phyloP scores from a whole-genome alignment of 2,329 filamentous ascomycete species.

The Colletotrichum agaves region DNA sequence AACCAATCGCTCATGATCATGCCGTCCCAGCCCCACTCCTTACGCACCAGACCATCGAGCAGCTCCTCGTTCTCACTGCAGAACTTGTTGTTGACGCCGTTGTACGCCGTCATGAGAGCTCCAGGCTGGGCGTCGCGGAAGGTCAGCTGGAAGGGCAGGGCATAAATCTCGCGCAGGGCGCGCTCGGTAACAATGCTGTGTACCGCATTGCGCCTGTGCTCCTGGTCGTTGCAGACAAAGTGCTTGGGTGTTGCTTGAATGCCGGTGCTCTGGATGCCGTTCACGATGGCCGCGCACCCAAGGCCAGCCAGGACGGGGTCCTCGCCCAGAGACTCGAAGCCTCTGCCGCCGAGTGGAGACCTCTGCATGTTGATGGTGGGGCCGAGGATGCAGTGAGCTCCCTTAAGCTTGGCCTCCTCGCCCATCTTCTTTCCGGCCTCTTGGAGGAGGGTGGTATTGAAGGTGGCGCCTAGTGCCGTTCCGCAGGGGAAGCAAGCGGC shows the following conservation, averaged over 20 bases:
- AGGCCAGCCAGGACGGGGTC: conserved; percentile 68
- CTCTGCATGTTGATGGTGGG: conserved; percentile 73
- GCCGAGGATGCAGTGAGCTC: conserved; percentile 67
- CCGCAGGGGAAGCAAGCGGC: conserved; percentile 72
- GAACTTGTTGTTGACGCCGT: conserved; percentile 66
- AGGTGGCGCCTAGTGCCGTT: conserved; percentile 67
- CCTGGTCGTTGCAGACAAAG: conserved; percentile 71
- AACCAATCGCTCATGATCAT: conserved; percentile 71
- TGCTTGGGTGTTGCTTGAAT: conserved; percentile 69
- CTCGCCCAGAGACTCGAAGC: conserved; percentile 69
- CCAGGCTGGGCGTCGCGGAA: conserved; percentile 62
- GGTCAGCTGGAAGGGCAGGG: conserved; percentile 67
- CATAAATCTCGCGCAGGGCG: conserved; percentile 68
- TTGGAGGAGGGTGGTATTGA: conserved; percentile 63
- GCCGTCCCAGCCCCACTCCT: conserved; percentile 68
- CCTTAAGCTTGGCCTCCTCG: conserved; percentile 65
- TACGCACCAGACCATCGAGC: conserved; percentile 61
- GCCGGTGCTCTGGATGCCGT: conserved; percentile 66
- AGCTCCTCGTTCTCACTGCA: conserved; percentile 65
- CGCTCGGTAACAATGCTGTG: conserved; percentile 65
- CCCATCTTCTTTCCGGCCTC: conserved; percentile 63
- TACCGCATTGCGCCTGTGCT: conserved; percentile 66
- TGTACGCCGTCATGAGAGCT: conserved; percentile 70
- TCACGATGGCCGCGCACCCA: conserved; percentile 63
- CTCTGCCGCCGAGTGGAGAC: conserved; percentile 67